Conservation (phyloP, 192 early-diverging fungal genomes). For the Diversispora epigaea region DNA sequence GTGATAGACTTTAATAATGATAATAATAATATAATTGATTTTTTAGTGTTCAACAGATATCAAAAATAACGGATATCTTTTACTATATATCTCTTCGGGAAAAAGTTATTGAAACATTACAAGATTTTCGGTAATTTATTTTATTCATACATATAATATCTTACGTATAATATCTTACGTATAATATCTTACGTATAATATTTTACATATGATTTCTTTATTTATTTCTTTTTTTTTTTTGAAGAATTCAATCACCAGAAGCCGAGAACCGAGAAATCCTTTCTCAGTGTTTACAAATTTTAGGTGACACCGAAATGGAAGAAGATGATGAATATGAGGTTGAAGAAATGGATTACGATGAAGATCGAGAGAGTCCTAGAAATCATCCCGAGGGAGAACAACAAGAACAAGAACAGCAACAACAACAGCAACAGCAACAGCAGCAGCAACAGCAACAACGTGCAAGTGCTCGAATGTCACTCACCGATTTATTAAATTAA, state of each 20-base stretch:
- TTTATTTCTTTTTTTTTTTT: neutral
- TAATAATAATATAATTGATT: neutral
- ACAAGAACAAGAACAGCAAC: neutral
- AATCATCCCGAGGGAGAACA: neutral
- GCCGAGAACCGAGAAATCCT: neutral
- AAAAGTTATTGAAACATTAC: neutral
- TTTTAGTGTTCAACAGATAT: neutral
- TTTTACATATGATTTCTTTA: too few species aligned
- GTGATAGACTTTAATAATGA: neutral
- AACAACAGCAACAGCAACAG: neutral
- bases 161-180: neutral
- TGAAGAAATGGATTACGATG: constrained; percentile 9
- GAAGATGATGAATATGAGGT: neutral
- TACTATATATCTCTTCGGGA: neutral
- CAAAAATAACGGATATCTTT: neutral
- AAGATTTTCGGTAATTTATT: neutral
- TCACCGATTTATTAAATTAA: neutral
- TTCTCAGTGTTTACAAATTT: neutral
- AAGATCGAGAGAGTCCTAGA: neutral
- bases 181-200: too few species aligned
- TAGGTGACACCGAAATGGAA: neutral
- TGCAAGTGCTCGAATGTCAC: neutral
- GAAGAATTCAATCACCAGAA: constrained; percentile 1
- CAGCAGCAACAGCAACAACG: neutral
- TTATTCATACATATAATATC: neutral